phyloP scores from a whole-genome alignment of 192 early-diverging fungal species.

The Oehlia diaphana region DNA sequence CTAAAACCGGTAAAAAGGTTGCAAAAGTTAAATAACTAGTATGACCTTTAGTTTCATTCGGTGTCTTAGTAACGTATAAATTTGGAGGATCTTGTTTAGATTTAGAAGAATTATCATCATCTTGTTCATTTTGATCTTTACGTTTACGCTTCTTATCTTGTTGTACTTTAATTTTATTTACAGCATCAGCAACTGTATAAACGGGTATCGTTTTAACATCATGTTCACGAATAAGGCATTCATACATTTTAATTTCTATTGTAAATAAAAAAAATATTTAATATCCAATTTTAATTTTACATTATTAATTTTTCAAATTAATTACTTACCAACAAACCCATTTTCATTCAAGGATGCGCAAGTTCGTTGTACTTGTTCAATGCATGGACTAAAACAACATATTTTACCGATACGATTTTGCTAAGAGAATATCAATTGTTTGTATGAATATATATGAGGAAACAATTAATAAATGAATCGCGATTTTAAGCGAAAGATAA shows the following conservation, averaged over 20 bases:
- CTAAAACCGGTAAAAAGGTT: constrained; percentile 60
- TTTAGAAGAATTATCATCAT: constrained; percentile 23
- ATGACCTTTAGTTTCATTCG: constrained; percentile 72
- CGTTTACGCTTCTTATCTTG: constrained; percentile 48
- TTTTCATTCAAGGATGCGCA: constrained; percentile 73
- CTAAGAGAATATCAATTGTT: background rate
- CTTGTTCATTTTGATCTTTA: constrained; percentile 31
- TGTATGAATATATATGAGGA: background rate
- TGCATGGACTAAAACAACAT: constrained; percentile 94
- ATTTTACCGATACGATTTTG: constrained; percentile 79
- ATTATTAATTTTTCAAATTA: background rate
- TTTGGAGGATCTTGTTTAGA: constrained; percentile 41
- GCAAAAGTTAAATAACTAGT: constrained; percentile 97
- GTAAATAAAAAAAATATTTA: constrained; percentile 8
- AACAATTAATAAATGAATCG: background rate
- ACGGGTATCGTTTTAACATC: constrained; percentile 65
- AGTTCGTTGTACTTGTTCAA: constrained; percentile 91
- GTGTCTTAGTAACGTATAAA: constrained; percentile 62
- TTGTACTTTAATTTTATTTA: constrained; percentile 40
- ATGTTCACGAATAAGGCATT: constrained; percentile 82
- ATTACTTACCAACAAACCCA: constrained; percentile 75
- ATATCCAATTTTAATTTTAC: background rate
- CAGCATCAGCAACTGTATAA: constrained; percentile 66
- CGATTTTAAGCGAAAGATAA: background rate
- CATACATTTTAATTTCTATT: constrained; percentile 72